phyloP scores from a whole-genome alignment of 2,329 filamentous ascomycete genomes.

The Aspergillus sp. region DNA sequence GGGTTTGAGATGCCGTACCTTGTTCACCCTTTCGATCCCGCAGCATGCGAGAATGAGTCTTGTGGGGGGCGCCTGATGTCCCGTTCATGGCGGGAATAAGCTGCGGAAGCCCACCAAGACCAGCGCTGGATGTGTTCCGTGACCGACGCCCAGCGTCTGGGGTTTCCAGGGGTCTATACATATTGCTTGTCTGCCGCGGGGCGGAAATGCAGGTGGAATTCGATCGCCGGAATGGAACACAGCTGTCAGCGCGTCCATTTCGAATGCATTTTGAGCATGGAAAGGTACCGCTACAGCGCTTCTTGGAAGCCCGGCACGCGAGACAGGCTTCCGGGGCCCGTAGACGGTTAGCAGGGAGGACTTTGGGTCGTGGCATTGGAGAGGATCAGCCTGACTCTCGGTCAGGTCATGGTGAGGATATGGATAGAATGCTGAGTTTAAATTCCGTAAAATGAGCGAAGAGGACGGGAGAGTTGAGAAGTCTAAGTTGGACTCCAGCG shows the following conservation, averaged over 20 bases:
- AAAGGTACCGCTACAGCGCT: slow-evolving; percentile 50
- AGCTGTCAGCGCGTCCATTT: slow-evolving; percentile 44
- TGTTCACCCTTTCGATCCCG: slow-evolving; percentile 54
- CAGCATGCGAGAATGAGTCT: slow-evolving; percentile 45
- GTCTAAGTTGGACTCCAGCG: neutral
- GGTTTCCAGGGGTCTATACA: neutral
- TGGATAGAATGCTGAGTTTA: neutral
- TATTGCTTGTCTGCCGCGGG: neutral
- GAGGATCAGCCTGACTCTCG: neutral
- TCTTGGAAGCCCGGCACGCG: slow-evolving; percentile 52
- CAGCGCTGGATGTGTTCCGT: neutral
- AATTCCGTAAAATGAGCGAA: no score
- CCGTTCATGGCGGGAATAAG: slow-evolving; percentile 10
- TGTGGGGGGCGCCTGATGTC: slow-evolving; percentile 31
- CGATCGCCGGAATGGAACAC: slow-evolving; percentile 22
- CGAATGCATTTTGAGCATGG: slow-evolving; percentile 51
- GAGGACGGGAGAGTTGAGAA: neutral
- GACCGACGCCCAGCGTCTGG: neutral
- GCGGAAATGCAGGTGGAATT: neutral
- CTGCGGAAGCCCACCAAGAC: slow-evolving; percentile 3
- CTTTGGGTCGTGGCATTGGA: slow-evolving; percentile 54
- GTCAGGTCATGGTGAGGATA: neutral
- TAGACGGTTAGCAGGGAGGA: slow-evolving; percentile 50
- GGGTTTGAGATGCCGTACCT: slow-evolving; percentile 32
- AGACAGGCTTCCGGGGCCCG: slow-evolving; percentile 52